Conservation (phyloP, 2,329 filamentous ascomycete genomes). For the Colletotrichum cordylinicola region DNA sequence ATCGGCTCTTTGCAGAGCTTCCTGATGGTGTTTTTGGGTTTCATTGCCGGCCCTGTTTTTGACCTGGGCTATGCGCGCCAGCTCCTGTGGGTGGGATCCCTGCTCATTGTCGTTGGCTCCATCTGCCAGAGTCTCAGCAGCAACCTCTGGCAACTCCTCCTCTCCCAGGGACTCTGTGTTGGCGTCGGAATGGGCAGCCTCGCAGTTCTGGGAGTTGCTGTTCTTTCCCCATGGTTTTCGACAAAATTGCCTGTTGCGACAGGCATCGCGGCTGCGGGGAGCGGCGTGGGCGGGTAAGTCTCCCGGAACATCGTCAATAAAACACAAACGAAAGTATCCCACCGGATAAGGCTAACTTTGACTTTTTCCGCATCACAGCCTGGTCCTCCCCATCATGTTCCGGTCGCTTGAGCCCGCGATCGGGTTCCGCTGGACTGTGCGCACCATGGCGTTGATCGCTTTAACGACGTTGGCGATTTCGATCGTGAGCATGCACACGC, state of each 20-base stretch:
- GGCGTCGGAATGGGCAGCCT: constrained; percentile 49
- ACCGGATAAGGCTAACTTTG: constrained; percentile 66
- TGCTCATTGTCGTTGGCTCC: constrained; percentile 51
- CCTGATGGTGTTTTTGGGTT: constrained; percentile 47
- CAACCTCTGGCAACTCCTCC: constrained; percentile 54
- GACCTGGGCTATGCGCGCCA: constrained; percentile 51
- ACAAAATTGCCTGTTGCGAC: constrained; percentile 32
- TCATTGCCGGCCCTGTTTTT: constrained; percentile 49
- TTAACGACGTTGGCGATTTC: constrained; percentile 3
- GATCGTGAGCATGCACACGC: constrained; percentile 34
- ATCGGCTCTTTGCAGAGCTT: constrained; percentile 54
- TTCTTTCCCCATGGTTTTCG: constrained; percentile 40
- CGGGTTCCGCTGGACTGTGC: constrained; percentile 15
- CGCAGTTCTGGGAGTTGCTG: constrained; percentile 40
- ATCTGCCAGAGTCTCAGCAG: constrained; percentile 48
- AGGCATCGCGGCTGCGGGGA: constrained; percentile 37
- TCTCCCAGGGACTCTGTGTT: constrained; percentile 49
- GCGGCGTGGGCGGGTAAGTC: constrained; percentile 29
- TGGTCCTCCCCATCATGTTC: constrained; percentile 29
- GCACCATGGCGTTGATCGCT: constrained; percentile 6
- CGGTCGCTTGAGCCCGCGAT: background rate
- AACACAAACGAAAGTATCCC: constrained; percentile 45
- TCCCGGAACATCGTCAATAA: constrained; percentile 40
- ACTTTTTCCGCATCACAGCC: constrained; percentile 53
- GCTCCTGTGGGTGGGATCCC: constrained; percentile 43